These are phyloP conservation scores for Cryptococcus hybrid DNA, from an alignment of 1,284 basidiomycete genomes.

Conservation along the genomic window DNA sequence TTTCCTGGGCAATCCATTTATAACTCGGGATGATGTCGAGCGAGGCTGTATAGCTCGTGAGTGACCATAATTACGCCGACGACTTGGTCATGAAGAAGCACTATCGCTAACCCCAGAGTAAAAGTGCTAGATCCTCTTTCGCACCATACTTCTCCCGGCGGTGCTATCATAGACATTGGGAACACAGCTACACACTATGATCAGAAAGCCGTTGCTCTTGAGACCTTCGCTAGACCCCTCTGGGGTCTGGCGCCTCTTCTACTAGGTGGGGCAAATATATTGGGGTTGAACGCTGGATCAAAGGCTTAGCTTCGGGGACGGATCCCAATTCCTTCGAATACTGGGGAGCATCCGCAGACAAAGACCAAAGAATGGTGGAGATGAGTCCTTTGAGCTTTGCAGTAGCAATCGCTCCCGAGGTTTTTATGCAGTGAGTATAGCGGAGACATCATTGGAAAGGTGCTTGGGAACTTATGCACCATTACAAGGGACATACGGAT, in stretches of 20 bases:
- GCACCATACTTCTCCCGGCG: slow-evolving; percentile 65
- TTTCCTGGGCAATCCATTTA: slow-evolving; percentile 57
- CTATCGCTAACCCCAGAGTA: background rate
- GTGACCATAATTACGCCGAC: background rate
- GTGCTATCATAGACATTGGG: slow-evolving; percentile 66
- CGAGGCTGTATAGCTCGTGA: slow-evolving; percentile 56
- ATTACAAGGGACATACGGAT: slow-evolving; percentile 52
- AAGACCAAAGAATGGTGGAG: slow-evolving; percentile 79
- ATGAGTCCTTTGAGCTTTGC: slow-evolving; percentile 73
- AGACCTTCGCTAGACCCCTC: slow-evolving; percentile 71
- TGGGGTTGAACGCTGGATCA: slow-evolving; percentile 63
- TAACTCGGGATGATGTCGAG: slow-evolving; percentile 60
- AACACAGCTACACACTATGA: slow-evolving; percentile 74
- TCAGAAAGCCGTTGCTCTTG: slow-evolving; percentile 67
- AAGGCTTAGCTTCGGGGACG: slow-evolving; percentile 65
- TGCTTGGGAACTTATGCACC: background rate
- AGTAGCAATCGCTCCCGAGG: slow-evolving; percentile 63
- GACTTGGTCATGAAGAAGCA: background rate
- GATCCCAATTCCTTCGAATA: slow-evolving; percentile 65
- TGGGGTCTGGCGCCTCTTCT: slow-evolving; percentile 65
- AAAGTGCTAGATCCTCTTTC: slow-evolving; percentile 64
- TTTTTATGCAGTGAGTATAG: slow-evolving; percentile 58
- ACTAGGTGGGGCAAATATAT: slow-evolving; percentile 58
- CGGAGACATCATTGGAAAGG: background rate
- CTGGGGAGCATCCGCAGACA: slow-evolving; percentile 70